Percentiles rank a stretch among this genome's conserved stretches.
Conservation (phyloP, 1,284 basidiomycete genomes). For the Irpex sp. region DNA sequence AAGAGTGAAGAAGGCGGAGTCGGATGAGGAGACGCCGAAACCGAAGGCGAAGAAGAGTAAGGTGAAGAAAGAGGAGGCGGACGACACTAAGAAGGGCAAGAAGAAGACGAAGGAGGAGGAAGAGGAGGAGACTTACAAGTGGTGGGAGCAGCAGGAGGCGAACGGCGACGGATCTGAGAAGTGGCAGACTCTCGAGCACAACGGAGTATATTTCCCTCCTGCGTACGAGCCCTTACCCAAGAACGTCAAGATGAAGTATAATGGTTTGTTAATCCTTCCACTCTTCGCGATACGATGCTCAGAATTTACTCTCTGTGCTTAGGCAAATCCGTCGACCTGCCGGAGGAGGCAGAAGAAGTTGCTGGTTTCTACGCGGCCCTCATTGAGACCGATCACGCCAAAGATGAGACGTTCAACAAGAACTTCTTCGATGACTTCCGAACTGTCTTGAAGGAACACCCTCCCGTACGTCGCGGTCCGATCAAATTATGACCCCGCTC, state of each 20-base stretch:
- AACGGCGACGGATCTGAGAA: constrained; percentile 78
- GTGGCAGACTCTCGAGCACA: constrained; percentile 93
- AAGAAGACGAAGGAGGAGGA: constrained; percentile 61
- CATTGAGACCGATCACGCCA: constrained; percentile 90
- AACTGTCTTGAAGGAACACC: constrained; percentile 73
- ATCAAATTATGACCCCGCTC: neutral
- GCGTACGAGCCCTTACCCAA: constrained; percentile 87
- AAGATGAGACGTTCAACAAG: constrained; percentile 86
- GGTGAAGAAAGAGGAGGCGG: constrained; percentile 30
- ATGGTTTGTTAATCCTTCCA: constrained; percentile 55
- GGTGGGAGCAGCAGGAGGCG: constrained; percentile 77
- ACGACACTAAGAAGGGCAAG: constrained; percentile 37
- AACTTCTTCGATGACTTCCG: constrained; percentile 97
- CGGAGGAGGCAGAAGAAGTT: constrained; percentile 91
- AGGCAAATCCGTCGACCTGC: constrained; percentile 81
- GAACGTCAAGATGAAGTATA: constrained; percentile 93
- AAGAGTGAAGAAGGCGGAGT: constrained; percentile 39
- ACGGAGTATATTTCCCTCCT: constrained; percentile 94
- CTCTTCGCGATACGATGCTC: constrained; percentile 12
- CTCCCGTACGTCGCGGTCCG: constrained; percentile 65
- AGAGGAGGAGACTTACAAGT: constrained; percentile 71
- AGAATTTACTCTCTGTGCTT: constrained; percentile 10
- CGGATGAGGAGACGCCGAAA: constrained; percentile 25
- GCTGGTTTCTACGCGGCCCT: constrained; percentile 96
- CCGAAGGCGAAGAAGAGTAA: constrained; percentile 31